These are phyloP conservation scores for Xylaria sp. DNA, from an alignment of 2,329 filamentous ascomycete genomes.

Conservation along the genomic window DNA sequence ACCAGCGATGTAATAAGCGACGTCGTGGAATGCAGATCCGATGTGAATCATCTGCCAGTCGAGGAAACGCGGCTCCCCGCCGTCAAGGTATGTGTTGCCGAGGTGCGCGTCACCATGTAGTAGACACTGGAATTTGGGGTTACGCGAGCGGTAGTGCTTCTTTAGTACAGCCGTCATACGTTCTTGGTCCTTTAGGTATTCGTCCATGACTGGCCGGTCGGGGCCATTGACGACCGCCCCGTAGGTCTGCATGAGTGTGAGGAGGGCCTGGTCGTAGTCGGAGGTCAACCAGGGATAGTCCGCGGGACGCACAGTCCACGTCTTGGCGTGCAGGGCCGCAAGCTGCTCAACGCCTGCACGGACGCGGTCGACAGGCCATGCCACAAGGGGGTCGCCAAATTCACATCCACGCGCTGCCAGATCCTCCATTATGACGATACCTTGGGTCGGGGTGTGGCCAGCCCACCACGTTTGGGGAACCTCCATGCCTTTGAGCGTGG, in stretches of 20 bases:
- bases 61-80: slow-evolving; percentile 41
- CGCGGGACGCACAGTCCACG: slow-evolving; percentile 35
- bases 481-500: slow-evolving; percentile 30
- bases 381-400: slow-evolving; percentile 32
- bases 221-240: slow-evolving; percentile 33
- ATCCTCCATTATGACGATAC: slow-evolving; percentile 39
- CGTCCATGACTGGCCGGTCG: slow-evolving; percentile 37
- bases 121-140: slow-evolving; percentile 43
- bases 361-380: slow-evolving; percentile 34
- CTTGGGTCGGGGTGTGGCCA: slow-evolving; percentile 32
- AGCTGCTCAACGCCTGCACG: slow-evolving; percentile 43
- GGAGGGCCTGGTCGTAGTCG: slow-evolving; percentile 39
- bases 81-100: slow-evolving; percentile 44
- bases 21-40: slow-evolving; percentile 46
- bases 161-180: slow-evolving; percentile 41
- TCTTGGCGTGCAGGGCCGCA: slow-evolving; percentile 42
- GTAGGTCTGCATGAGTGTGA: slow-evolving; percentile 37
- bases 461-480: slow-evolving; percentile 36
- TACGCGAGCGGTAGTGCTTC: slow-evolving; percentile 40
- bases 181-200: slow-evolving; percentile 37
- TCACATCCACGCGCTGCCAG: slow-evolving; percentile 30
- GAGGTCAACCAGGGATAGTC: slow-evolving; percentile 42
- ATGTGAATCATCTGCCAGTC: slow-evolving; percentile 47
- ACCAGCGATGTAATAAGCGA: slow-evolving; percentile 44
- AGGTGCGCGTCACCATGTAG: slow-evolving; percentile 46